Percentiles rank a stretch among this genome's conserved stretches.
phyloP scores from a whole-genome alignment of 148 eudicot genomes.

The Selenicereus undatus region DNA sequence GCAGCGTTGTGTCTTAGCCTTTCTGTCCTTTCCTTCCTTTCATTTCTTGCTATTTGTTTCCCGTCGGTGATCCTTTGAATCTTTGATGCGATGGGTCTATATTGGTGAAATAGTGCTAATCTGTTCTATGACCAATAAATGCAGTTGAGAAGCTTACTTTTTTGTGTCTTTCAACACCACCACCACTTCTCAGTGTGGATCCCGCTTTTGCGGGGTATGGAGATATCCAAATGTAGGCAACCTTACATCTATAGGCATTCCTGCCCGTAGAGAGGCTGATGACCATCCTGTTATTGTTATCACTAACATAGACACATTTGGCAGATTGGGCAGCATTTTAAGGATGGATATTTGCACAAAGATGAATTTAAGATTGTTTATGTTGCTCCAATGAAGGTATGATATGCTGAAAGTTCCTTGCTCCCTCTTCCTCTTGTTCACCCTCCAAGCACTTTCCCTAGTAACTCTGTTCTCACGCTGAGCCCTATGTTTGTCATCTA shows the following conservation, averaged over 20 bases:
- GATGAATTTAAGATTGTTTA: slow-evolving; percentile 95
- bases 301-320: slow-evolving; percentile 13
- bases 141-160: not conserved
- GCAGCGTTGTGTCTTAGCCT: not conserved
- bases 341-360: slow-evolving; percentile 95
- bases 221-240: too few species aligned
- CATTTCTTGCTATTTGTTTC: not conserved
- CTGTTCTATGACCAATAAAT: not conserved
- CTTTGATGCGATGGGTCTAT: not conserved
- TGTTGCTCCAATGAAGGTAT: slow-evolving; percentile 99
- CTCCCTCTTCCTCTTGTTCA: not conserved
- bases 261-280: too few species aligned
- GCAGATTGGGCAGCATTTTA: slow-evolving; percentile 93
- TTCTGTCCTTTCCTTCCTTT: not conserved
- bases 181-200: too few species aligned
- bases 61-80: not conserved
- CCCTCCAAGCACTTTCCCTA: not conserved
- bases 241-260: too few species aligned
- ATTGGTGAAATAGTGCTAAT: not conserved
- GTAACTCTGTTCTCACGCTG: slow-evolving; percentile 13
- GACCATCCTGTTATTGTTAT: not conserved
- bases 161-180: not conserved
- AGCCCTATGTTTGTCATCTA: slow-evolving; percentile 18
- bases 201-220: too few species aligned
- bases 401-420: not conserved